Conservation (phyloP, 176 grass and related monocot species). For the Eleusine indica region DNA sequence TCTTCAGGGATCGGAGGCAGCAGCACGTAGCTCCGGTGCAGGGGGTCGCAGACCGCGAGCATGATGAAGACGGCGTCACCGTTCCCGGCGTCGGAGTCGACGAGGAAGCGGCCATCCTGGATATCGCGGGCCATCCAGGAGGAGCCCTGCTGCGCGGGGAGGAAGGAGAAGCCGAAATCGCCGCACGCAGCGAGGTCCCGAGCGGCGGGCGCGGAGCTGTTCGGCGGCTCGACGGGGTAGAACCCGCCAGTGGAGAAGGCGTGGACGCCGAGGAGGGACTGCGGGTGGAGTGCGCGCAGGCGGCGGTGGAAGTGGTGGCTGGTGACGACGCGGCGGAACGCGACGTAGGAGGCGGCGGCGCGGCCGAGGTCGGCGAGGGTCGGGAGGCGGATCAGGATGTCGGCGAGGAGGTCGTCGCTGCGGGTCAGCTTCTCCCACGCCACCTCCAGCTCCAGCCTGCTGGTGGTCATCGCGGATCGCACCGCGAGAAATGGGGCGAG, state of each 20-base stretch:
- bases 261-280: constrained; percentile 29
- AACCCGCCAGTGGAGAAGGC: not conserved
- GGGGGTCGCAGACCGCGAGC: constrained; percentile 41
- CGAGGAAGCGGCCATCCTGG: constrained; percentile 35
- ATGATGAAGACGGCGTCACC: not conserved
- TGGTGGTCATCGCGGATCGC: too few species aligned
- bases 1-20: constrained; percentile 15
- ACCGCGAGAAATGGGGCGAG: too few species aligned
- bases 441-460: not conserved
- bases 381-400: constrained; percentile 36
- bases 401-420: constrained; percentile 22
- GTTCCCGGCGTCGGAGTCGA: not conserved
- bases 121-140: constrained; percentile 22
- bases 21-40: constrained; percentile 2
- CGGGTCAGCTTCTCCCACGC: not conserved
- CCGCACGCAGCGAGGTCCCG: constrained; percentile 4
- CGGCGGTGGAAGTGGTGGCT: constrained; percentile 35
- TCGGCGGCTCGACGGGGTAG: not conserved
- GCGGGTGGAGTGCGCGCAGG: constrained; percentile 28
- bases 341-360: constrained; percentile 6
- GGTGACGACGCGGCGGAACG: constrained; percentile 18
- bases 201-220: constrained; percentile 5
- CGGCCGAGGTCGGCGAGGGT: constrained; percentile 23
- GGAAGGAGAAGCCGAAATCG: constrained; percentile 37
- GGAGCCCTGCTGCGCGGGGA: not conserved